Evolutionary conservation across 2,329 filamentous ascomycete species (phyloP).

Genomic region (Beauveria asiatica): DNA sequence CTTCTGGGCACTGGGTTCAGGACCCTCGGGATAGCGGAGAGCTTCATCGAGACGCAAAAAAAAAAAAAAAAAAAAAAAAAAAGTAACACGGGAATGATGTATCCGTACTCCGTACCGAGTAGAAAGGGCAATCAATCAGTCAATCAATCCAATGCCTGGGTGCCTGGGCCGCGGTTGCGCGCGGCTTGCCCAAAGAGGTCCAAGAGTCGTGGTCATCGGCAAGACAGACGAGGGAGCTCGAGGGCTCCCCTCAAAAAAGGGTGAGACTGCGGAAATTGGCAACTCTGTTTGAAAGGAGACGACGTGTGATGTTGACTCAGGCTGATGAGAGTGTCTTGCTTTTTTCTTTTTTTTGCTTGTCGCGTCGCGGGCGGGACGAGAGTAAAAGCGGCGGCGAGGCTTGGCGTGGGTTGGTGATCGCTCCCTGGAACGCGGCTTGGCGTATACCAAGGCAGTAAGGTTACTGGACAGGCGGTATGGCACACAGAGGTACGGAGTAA

Average conservation of each 20-base stretch:
- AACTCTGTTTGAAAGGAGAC: background rate
- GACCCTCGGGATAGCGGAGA: too few species aligned
- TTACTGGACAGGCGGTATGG: background rate
- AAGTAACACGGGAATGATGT: too few species aligned
- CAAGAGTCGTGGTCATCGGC: background rate
- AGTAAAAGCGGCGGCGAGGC: background rate
- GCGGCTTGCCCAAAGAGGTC: background rate
- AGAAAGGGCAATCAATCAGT: too few species aligned
- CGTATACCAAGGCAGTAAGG: too few species aligned
- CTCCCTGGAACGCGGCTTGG: constrained; percentile 3
- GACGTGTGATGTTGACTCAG: constrained; percentile 5
- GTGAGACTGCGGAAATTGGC: constrained; percentile 11
- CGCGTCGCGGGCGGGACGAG: background rate
- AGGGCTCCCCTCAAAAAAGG: background rate
- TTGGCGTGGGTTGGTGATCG: background rate
- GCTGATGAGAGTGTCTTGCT: constrained; percentile 6
- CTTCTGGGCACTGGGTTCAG: too few species aligned
- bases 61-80: background rate
- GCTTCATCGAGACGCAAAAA: too few species aligned
- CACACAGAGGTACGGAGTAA: background rate
- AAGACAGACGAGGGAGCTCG: background rate
- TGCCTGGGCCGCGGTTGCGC: too few species aligned
- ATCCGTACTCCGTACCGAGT: too few species aligned
- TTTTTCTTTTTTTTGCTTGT: background rate
- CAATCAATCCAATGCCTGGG: too few species aligned